Conservation (phyloP, 2,329 filamentous ascomycete species). For the Talaromyces amestolkiae region DNA sequence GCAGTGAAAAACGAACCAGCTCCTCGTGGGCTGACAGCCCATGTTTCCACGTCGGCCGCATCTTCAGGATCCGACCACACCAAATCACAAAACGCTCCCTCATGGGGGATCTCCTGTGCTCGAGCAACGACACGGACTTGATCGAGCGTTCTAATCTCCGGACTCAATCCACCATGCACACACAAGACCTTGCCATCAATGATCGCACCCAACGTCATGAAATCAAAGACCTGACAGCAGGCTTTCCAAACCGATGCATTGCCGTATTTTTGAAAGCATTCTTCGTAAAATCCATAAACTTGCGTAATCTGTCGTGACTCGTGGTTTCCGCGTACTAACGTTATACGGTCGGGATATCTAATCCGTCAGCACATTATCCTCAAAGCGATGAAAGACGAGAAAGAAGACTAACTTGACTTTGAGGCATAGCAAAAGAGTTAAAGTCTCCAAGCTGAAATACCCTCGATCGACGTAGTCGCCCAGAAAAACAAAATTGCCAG, state of each 20-base stretch:
- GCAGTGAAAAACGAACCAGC: slow-evolving; percentile 50
- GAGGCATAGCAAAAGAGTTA: slow-evolving; percentile 69
- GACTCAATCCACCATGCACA: slow-evolving; percentile 69
- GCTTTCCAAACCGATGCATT: slow-evolving; percentile 78
- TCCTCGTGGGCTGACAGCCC: slow-evolving; percentile 67
- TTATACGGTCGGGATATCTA: slow-evolving; percentile 70
- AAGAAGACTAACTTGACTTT: slow-evolving; percentile 62
- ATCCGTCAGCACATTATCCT: slow-evolving; percentile 15
- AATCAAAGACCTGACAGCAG: slow-evolving; percentile 76
- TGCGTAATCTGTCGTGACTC: slow-evolving; percentile 76
- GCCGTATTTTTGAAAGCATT: slow-evolving; percentile 73
- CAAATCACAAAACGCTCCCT: slow-evolving; percentile 73
- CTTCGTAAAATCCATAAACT: slow-evolving; percentile 76
- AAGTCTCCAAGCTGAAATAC: slow-evolving; percentile 71
- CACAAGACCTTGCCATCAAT: slow-evolving; percentile 73
- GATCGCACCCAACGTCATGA: slow-evolving; percentile 69
- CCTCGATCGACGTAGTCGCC: slow-evolving; percentile 73
- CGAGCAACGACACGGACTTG: slow-evolving; percentile 72
- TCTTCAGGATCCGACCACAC: slow-evolving; percentile 75
- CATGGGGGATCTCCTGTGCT: slow-evolving; percentile 73
- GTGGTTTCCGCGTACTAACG: slow-evolving; percentile 71
- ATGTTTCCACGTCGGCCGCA: slow-evolving; percentile 67
- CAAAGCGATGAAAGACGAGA: slow-evolving; percentile 1
- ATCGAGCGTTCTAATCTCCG: slow-evolving; percentile 71
- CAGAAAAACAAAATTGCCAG: slow-evolving; percentile 70